A percentile compares a stretch with the other conserved stretches of the same genome.
Conservation (phyloP, 1,284 basidiomycete genomes). For the Volvariella volvacea region DNA sequence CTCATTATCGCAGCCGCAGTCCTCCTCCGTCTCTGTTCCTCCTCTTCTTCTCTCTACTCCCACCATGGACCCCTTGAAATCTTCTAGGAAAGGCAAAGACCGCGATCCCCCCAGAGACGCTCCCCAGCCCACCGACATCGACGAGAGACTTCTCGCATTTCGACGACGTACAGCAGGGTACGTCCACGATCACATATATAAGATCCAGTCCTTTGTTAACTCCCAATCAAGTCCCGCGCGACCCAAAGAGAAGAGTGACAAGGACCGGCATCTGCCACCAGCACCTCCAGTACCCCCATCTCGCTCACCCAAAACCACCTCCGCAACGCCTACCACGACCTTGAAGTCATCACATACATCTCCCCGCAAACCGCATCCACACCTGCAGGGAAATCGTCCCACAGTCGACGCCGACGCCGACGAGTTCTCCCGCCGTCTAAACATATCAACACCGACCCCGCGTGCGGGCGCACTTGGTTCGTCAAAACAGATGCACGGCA, state of each 20-base stretch:
- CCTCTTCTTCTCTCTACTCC: slow-evolving; percentile 1
- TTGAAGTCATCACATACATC: slow-evolving; percentile 10
- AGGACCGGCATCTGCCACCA: slow-evolving; percentile 28
- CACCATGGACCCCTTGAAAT: slow-evolving; percentile 15
- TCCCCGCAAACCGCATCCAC: slow-evolving; percentile 13
- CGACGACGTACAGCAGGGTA: slow-evolving; percentile 59
- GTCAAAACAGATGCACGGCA: slow-evolving; percentile 26
- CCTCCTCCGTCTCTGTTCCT: neutral
- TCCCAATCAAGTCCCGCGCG: slow-evolving; percentile 33
- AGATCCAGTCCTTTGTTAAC: slow-evolving; percentile 7
- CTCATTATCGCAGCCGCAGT: neutral
- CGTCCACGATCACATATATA: slow-evolving; percentile 18
- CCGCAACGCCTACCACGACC: slow-evolving; percentile 15
- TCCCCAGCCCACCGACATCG: slow-evolving; percentile 53
- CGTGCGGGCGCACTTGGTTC: slow-evolving; percentile 21
- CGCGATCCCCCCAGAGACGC: slow-evolving; percentile 20
- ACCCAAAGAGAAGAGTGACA: slow-evolving; percentile 23
- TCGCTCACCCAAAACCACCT: slow-evolving; percentile 25
- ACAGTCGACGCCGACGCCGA: slow-evolving; percentile 48
- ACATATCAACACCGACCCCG: slow-evolving; percentile 52
- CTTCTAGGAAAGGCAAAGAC: slow-evolving; percentile 27
- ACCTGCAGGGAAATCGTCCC: slow-evolving; percentile 9
- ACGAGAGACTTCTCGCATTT: slow-evolving; percentile 58
- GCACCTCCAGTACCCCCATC: slow-evolving; percentile 20
- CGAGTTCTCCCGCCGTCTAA: slow-evolving; percentile 64